phyloP scores from a whole-genome alignment of 2,329 filamentous ascomycete species.

The Fusarium sp. region DNA sequence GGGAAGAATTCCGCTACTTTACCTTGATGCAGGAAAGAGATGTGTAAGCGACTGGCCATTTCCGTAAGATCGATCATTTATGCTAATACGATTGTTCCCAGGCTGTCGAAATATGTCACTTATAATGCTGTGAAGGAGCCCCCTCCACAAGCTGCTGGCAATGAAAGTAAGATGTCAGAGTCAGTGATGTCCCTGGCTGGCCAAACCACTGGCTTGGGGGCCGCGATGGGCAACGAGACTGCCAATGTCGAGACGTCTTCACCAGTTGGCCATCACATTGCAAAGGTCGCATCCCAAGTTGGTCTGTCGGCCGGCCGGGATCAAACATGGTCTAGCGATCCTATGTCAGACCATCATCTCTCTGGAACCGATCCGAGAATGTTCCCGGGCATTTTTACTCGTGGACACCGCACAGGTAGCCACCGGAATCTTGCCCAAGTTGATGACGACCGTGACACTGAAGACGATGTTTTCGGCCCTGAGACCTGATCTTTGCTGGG shows the following conservation, averaged over 20 bases:
- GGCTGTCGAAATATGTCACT: conserved; percentile 54
- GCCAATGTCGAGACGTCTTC: conserved; percentile 18
- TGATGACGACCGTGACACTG: conserved; percentile 31
- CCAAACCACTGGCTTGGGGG: background rate
- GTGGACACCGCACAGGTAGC: conserved; percentile 56
- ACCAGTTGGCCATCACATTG: conserved; percentile 10
- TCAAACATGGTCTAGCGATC: conserved; percentile 49
- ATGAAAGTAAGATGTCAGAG: conserved; percentile 27
- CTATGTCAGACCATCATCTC: conserved; percentile 55
- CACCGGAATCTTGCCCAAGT: conserved; percentile 42
- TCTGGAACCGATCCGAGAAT: conserved; percentile 71
- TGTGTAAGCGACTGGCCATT: conserved; percentile 68
- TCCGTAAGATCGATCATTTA: background rate
- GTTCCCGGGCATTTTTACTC: conserved; percentile 74
- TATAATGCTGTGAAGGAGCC: conserved; percentile 43
- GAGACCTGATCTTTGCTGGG: conserved; percentile 19
- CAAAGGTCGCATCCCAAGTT: conserved; percentile 31
- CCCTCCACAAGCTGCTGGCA: conserved; percentile 7
- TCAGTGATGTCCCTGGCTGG: conserved; percentile 20
- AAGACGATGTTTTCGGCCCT: conserved; percentile 28
- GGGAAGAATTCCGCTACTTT: conserved; percentile 88
- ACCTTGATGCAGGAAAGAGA: conserved; percentile 84
- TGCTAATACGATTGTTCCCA: conserved; percentile 33
- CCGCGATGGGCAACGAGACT: conserved; percentile 1
- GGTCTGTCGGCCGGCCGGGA: conserved; percentile 42